phyloP scores from a whole-genome alignment of 1,139 yeast genomes.

The Saccharomycopsis hybrid region DNA sequence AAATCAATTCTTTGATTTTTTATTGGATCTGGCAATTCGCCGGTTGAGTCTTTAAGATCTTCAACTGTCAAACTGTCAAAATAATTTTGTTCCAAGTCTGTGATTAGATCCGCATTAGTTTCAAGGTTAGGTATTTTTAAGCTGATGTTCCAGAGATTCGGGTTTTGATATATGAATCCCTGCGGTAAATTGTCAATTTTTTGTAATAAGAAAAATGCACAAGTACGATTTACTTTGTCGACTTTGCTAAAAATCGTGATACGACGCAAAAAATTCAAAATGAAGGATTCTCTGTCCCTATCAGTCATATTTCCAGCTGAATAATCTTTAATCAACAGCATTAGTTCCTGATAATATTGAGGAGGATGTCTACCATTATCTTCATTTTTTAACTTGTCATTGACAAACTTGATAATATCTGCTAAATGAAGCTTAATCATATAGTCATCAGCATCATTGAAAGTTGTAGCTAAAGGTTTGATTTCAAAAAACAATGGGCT shows the following conservation, averaged over 20 bases:
- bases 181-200: constrained; percentile 23
- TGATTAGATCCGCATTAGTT: constrained; percentile 24
- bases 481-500: constrained; percentile 6
- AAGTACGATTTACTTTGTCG: constrained; percentile 39
- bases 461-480: background rate
- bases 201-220: constrained; percentile 43
- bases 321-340: constrained; percentile 43
- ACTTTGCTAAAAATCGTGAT: constrained; percentile 26
- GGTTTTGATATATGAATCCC: constrained; percentile 1
- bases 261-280: constrained; percentile 26
- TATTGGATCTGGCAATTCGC: constrained; percentile 32
- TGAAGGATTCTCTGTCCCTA: constrained; percentile 36
- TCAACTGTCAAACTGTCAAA: constrained; percentile 31
- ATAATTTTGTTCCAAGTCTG: constrained; percentile 40
- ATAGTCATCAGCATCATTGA: background rate
- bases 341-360: constrained; percentile 31
- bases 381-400: constrained; percentile 24
- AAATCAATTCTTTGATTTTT: constrained; percentile 33
- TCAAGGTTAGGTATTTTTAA: background rate
- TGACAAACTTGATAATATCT: constrained; percentile 26
- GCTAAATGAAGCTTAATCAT: constrained; percentile 24
- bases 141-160: constrained; percentile 3
- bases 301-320: constrained; percentile 42
- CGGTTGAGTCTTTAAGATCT: constrained; percentile 19
- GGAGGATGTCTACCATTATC: constrained; percentile 26